Evolutionary conservation across 2,329 filamentous ascomycete species (phyloP), one percentile per base, ranked within the genome.

Genomic region (Fusarium sp.): DNA sequence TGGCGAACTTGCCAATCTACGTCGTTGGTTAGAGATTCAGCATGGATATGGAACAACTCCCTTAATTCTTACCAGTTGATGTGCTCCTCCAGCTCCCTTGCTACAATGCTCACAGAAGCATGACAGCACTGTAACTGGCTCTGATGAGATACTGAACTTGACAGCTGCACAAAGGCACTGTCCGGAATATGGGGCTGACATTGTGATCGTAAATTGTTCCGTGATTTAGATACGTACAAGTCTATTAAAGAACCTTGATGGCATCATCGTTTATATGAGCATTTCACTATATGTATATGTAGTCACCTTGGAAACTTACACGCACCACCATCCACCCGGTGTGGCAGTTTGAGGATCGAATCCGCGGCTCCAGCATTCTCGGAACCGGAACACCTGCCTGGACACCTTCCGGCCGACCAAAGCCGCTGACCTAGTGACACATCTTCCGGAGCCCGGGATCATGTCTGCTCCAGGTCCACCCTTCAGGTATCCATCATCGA

Each of bases 1-100:
- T 57, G 0, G 59, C 37, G 16, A 79, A 80, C 47, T 81, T 81
- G n/a, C 77, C 80, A 31, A 81, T 77, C 80, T 34, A 14, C 29
- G 24, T 27, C 24, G 24, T 27, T 27, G 24, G 24, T 27, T 27
- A 27, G 24, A 27, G 24, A 27, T 27, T 27, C 4, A 27, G 5
- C 24, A 4, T 27, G 4, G 24, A 27, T 27, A 27, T 27, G 24
- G 24, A 27, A 27, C 24, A 27, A 27, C 24, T 27, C 4, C 24
- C 24, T 27, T 1, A 27, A 27, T 27, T 27, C 60, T 14, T 58
- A 77, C 76, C 34, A 75, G 6, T 20, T 78, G 76, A 20, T 77
- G 62, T 1, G 68, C 52, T 2, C 76, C 71, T 2, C 76, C 76
- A 3, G 76, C 61, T 2, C 76, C 74, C 14, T 73, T 73, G 16